Conservation (phyloP, 2,329 filamentous ascomycete species). For the Trichoderma arundinaceum region DNA sequence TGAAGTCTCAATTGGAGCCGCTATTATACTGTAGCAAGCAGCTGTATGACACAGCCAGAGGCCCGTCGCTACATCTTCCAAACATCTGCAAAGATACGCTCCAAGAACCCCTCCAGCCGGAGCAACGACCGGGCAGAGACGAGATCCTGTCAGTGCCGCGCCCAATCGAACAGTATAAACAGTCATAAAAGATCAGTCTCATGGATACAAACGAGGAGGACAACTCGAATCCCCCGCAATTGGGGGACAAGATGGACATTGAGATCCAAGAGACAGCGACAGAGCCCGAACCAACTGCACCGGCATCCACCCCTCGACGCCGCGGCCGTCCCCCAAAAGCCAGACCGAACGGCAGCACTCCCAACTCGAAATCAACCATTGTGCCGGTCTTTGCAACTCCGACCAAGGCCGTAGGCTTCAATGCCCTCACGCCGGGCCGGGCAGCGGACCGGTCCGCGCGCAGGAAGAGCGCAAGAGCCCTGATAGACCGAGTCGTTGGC, state of each 20-base stretch:
- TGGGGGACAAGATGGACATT: conserved; percentile 22
- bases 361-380: conserved; percentile 46
- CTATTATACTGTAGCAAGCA: too few species aligned
- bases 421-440: conserved; percentile 64
- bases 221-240: not conserved
- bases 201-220: conserved; percentile 25
- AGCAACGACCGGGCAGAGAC: not conserved
- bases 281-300: conserved; percentile 17
- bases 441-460: conserved; percentile 85
- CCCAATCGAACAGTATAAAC: not conserved
- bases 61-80: not conserved
- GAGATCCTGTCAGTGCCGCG: not conserved
- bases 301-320: conserved; percentile 42
- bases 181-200: not conserved
- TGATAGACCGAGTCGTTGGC: conserved; percentile 74
- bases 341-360: conserved; percentile 41
- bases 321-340: conserved; percentile 46
- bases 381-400: conserved; percentile 48
- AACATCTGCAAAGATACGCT: not conserved
- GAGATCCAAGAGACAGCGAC: conserved; percentile 13
- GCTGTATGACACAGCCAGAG: not conserved
- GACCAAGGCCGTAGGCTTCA: conserved; percentile 41
- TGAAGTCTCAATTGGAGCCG: too few species aligned
- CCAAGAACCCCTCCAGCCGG: not conserved
- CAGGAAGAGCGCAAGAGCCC: conserved; percentile 77